Conservation (phyloP, 768 basidiomycete genomes). For the Rhodotorula diobovata region DNA sequence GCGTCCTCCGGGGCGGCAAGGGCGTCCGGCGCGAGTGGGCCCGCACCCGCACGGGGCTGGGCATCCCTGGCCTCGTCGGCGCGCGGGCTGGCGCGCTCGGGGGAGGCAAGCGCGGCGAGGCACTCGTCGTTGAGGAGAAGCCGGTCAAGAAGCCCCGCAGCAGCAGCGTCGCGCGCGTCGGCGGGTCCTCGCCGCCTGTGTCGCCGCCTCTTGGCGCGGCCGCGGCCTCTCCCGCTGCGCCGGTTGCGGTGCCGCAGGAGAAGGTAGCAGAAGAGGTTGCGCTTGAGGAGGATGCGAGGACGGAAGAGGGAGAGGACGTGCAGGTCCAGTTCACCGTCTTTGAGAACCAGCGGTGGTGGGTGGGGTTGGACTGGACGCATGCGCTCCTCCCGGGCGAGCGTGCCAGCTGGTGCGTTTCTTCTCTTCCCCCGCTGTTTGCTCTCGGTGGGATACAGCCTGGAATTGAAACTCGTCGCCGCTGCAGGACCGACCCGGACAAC, state of each 20-base stretch:
- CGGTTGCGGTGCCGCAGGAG: neutral
- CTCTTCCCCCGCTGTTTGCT: neutral
- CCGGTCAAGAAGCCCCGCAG: constrained; percentile 23
- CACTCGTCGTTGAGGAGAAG: constrained; percentile 22
- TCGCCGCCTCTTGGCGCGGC: neutral
- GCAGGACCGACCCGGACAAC: constrained; percentile 49
- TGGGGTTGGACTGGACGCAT: constrained; percentile 53
- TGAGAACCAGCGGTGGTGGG: constrained; percentile 50
- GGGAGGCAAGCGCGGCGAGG: neutral
- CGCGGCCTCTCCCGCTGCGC: neutral
- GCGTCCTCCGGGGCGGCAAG: constrained; percentile 22
- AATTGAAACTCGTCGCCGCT: neutral
- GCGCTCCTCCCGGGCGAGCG: constrained; percentile 52
- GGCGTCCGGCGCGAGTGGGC: constrained; percentile 27
- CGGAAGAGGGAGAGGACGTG: constrained; percentile 51
- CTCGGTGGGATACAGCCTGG: neutral
- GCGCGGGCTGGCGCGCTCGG: neutral
- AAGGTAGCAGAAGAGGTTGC: neutral
- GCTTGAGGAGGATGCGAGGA: neutral
- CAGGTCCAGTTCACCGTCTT: constrained; percentile 49
- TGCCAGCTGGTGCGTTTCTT: constrained; percentile 47
- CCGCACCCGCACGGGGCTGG: constrained; percentile 23
- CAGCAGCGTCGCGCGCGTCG: neutral
- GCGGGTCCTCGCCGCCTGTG: neutral
- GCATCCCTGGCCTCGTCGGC: constrained; percentile 24